Evolutionary conservation across 179 eudicot species (phyloP).

Genomic region (Drosera spatulata): DNA sequence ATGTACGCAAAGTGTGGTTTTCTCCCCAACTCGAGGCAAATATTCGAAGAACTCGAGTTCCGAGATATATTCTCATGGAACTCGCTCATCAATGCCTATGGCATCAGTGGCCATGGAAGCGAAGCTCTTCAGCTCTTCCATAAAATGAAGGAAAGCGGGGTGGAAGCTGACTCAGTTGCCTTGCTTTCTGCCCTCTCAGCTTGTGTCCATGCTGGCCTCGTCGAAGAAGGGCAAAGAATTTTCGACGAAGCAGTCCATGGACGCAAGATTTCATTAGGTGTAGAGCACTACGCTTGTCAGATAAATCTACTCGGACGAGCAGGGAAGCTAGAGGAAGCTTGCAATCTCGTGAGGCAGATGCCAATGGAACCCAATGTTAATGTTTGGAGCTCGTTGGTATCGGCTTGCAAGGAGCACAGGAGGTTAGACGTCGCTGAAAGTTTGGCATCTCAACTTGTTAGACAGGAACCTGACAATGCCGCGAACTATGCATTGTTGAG

Average conservation of each 20-base stretch:
- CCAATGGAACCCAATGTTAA: conserved; percentile 23
- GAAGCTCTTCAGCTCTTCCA: conserved; percentile 22
- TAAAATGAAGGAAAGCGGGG: conserved; percentile 23
- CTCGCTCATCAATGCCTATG: conserved; percentile 25
- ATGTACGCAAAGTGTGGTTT: conserved; percentile 45
- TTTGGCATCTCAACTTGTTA: conserved; percentile 19
- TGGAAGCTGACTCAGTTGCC: conserved; percentile 19
- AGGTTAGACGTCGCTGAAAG: conserved; percentile 27
- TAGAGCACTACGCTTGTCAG: conserved; percentile 39
- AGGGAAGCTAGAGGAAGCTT: conserved; percentile 38
- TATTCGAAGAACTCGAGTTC: conserved; percentile 18
- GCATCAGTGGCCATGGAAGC: conserved; percentile 24
- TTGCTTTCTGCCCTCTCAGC: conserved; percentile 32
- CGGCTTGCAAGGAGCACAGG: conserved; percentile 36
- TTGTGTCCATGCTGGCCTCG: conserved; percentile 37
- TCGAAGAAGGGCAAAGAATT: conserved; percentile 23
- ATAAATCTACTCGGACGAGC: conserved; percentile 43
- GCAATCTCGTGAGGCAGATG: conserved; percentile 26
- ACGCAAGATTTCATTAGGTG: conserved; percentile 1
- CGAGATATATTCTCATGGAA: conserved; percentile 35
- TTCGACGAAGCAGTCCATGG: conserved; percentile 14
- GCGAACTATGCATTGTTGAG: conserved; percentile 29
- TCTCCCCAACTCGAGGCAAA: conserved; percentile 14
- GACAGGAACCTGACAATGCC: conserved; percentile 28
- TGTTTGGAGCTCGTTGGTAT: conserved; percentile 35